Evolutionary conservation across 2,329 filamentous ascomycete genomes (phyloP), one percentile per base, ranked within the genome.

Genomic region (Diaporthe sp.): DNA sequence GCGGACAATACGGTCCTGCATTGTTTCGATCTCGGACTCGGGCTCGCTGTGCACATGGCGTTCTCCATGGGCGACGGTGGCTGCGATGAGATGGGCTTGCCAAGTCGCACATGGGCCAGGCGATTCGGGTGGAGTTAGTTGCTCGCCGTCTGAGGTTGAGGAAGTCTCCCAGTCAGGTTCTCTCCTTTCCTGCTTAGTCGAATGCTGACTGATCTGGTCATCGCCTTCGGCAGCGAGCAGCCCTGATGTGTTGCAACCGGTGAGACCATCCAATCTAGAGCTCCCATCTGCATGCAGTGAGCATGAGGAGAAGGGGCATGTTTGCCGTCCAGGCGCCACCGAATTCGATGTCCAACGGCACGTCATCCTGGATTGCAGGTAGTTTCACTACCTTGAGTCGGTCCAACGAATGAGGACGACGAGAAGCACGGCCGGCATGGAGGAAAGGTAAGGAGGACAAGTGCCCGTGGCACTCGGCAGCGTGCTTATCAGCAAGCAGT

Each of bases 1-100:
- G 12, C 87, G 85, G 13, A 83, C 80, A 20, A 90, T 85, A 31
- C 85, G 84, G 55, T 87, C 85, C 47, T 81, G 77, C 79, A 88
- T 84, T 2, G 80, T 81, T 73, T 85, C 83, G 0, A 5, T 34
- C 42, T 65, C 47, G 8, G 39, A 82, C 39, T 22, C 83, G 0
- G 7, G 28, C 31, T 57, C 53, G 17, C n/a, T 65, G 31, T n/a
- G 34, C 47, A 13, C 22, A 37, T 28, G 34, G 20, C 20, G 25
- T 34, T n/a, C 28, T 1, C 31, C 17, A 53, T 34, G 49, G 42
- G 28, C 31, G 71, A 20, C 47, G 1, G 71, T 73, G 47, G 37
- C 71, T 7, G 71, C 58, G 10, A 65, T 53, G 10, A 65, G 71
- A 22, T 65, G 58, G 6, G 71, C 58, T 31, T 73, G 71, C 71